Conservation (phyloP, 345 rosid genomes). For the Limnanthes douglasii region DNA sequence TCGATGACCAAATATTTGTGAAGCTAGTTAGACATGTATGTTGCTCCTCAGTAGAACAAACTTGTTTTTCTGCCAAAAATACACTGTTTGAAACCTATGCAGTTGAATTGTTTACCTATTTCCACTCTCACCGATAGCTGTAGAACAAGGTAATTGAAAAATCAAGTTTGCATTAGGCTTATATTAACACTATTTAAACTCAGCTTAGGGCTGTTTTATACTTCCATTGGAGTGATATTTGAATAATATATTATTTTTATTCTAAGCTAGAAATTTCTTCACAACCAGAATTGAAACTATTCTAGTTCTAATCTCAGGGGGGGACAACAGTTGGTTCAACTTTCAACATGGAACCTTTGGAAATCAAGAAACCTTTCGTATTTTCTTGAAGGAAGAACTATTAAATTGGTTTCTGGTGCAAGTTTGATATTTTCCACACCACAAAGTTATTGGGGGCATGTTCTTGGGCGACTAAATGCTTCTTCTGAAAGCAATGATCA, state of each 20-base stretch:
- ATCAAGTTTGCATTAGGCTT: too few relatives aligned
- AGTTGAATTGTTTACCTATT: too few relatives aligned
- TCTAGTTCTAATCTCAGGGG: constrained; percentile 1
- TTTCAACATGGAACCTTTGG: constrained; percentile 44
- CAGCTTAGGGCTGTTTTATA: too few relatives aligned
- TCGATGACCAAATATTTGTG: too few relatives aligned
- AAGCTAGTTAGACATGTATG: too few relatives aligned
- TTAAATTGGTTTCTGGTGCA: constrained; percentile 62
- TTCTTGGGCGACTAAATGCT: constrained; percentile 26
- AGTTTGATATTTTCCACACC: constrained; percentile 62
- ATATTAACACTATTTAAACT: too few relatives aligned
- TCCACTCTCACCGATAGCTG: too few relatives aligned
- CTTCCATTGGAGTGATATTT: too few relatives aligned
- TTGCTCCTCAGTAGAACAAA: too few relatives aligned
- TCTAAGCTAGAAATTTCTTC: neutral
- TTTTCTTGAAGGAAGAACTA: constrained; percentile 53
- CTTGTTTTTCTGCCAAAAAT: too few relatives aligned
- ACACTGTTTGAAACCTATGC: too few relatives aligned
- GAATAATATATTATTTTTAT: neutral
- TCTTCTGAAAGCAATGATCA: constrained; percentile 17
- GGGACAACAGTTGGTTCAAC: constrained; percentile 20
- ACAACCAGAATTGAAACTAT: neutral
- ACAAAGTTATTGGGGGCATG: constrained; percentile 38
- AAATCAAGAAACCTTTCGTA: constrained; percentile 37
- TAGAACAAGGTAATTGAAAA: neutral